Base-by-base conservation (phyloP, 225 moss, liverwort and hornwort species). In the Antitrichia curtipendula region DNA sequence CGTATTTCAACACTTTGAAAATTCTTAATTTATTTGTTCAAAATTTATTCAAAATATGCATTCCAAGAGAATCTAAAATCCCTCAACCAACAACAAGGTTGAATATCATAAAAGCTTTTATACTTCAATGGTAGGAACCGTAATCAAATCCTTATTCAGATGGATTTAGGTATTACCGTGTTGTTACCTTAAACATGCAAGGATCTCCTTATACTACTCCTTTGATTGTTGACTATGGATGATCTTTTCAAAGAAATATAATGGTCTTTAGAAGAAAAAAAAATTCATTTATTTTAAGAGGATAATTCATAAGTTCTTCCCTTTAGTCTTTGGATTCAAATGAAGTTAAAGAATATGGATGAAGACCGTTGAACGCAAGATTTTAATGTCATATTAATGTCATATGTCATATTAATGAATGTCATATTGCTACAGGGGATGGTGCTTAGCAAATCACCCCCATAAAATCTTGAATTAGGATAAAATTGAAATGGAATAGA, bases 291-390 rank as follows among this genome's bases (percentile, higher is more conserved):
- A 72, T 17, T 43, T 28, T 6, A 28, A 28, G 9, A 71, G 0
- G 9, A 45, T 27, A 45, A 45, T 10, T 45, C 0, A 28, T 9
- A 28, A 28, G 9, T 10, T 72, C 3, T 10, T 45, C 6, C 3
- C 3, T 2, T 71, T 28, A 9, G 6, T 17, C 17, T 72, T 45
- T 72, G 9, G 16, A 45, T 45, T 6, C 9, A 45, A 72, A 72
- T 45, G 45, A 72, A 29, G 6, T 29, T 72, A 25, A 45, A 45
- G 28, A 72, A 72, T 41, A 70, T 73, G 19, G 11, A 73, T 47
- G 7, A 29, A 45, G 45, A 18, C 0, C 0, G 0, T 17, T 29
- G 11, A 18, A 47, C 47, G 10, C 0, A 1, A 47, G 17, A 10
- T 73, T 47, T n/a, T n/a, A n/a, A n/a, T n/a, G n/a, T n/a, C n/a